Base-by-base conservation (phyloP, 176 grass and related monocot genomes). In the Oryza rufipogon region DNA sequence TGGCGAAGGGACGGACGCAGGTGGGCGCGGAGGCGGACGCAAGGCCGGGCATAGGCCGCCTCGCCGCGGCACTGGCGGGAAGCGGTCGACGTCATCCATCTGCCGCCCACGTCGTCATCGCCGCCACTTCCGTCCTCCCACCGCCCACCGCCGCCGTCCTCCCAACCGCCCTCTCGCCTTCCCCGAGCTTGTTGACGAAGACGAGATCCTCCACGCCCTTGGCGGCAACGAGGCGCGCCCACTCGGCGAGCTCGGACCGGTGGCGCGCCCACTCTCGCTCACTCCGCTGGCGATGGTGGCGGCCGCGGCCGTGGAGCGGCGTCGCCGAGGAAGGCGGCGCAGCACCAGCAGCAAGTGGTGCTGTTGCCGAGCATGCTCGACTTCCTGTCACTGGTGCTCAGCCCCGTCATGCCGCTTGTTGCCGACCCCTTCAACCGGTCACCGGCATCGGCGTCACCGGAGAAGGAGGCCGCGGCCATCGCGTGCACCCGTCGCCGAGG, bases 401-500 rank as follows among this genome's bases (percentile, higher is more conserved):
- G 94, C 91, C 94, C 94, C 0, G 88, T 96, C 3, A 96, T 88
- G 38, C 91, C 94, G 41, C 94, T 96, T 2, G 66, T 89, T 10
- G 32, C 86, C 52, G 88, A 96, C 84, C 94, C 91, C 47, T 96
- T 96, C 79, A 89, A 93, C 77, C 86, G 89, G 11, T 88, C 86
- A 60, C 73, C 91, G 51, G 73, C 89, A 45, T 86, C 87, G 2
- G 78, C 87, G 19, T 87, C 87, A 23, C 44, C 87, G 51, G 73
- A 84, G 86, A 74, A 74, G 49, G 70, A 71, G 61, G 87, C 79
- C 58, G 60, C 41, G 9, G 92, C 89, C 72, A 99, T 99, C 73
- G 89, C 93, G 9, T 99, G 30, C 93, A 91, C 79, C 91, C 91
- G 0, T 96, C 97, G 2, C 93, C 97, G 46, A 84, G 91, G 79